phyloP scores from a whole-genome alignment of 257 asterid genomes.

The Solanum lycopersicoides region DNA sequence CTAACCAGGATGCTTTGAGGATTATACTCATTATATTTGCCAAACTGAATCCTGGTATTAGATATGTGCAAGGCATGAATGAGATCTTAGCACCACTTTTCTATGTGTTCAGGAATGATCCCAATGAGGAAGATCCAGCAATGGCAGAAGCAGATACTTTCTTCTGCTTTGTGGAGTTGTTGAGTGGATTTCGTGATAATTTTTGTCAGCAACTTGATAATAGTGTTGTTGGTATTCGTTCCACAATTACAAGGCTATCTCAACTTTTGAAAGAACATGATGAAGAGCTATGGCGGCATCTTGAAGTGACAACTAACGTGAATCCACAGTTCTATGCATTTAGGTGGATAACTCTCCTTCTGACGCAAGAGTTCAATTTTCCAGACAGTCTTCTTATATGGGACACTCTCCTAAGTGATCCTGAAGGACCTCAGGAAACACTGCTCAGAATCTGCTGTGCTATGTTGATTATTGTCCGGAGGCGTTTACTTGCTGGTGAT shows the following conservation, averaged over 20 bases:
- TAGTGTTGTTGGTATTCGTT: conserved; percentile 89
- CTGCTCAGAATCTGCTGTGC: conserved; percentile 85
- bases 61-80: conserved; percentile 99
- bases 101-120: conserved; percentile 74
- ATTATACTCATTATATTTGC: conserved; percentile 70
- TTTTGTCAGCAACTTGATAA: conserved; percentile 95
- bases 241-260: conserved; percentile 79
- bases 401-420: conserved; percentile 94
- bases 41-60: conserved; percentile 90
- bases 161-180: conserved; percentile 92
- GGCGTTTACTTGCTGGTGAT: conserved; percentile 89
- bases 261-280: conserved; percentile 84
- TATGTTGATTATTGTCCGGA: conserved; percentile 75
- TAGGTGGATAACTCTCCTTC: conserved; percentile 95
- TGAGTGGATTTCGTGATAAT: conserved; percentile 87
- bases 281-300: conserved; percentile 99
- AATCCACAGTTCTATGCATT: conserved; percentile 98
- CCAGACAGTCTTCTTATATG: conserved; percentile 71
- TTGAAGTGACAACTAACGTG: conserved; percentile 82
- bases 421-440: conserved; percentile 98
- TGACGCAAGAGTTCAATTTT: conserved; percentile 89
- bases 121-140: conserved; percentile 56
- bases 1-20: conserved; percentile 80
- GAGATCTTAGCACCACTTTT: conserved; percentile 85
- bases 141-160: conserved; percentile 87